Conservation (phyloP, 352 stramenopile genomes). For the Pythium aphanidermatum region DNA sequence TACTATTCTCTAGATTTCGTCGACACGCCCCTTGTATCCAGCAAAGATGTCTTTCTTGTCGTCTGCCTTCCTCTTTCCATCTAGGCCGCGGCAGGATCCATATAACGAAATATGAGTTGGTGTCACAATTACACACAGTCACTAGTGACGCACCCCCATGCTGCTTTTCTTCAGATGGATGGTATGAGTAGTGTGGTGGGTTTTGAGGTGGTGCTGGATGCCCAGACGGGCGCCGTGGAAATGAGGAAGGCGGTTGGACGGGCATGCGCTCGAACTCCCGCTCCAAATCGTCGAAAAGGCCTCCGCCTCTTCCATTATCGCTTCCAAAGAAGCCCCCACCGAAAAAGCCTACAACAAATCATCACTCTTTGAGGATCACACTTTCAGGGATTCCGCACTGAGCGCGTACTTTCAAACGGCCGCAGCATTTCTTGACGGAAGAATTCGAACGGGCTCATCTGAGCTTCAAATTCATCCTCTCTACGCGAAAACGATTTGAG, state of each 20-base stretch:
- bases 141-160: conserved; percentile 22
- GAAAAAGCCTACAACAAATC: conserved; percentile 39
- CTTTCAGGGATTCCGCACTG: not conserved
- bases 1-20: conserved; percentile 51
- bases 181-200: conserved; percentile 72
- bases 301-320: conserved; percentile 10
- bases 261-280: conserved; percentile 62
- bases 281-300: conserved; percentile 59
- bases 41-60: conserved; percentile 66
- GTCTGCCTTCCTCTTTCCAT: conserved; percentile 30
- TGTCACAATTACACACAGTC: not conserved
- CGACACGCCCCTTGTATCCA: conserved; percentile 55
- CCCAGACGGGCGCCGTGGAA: conserved; percentile 31
- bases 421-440: conserved; percentile 74
- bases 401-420: conserved; percentile 54
- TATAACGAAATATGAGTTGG: not conserved
- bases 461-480: conserved; percentile 64
- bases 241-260: conserved; percentile 32
- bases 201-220: conserved; percentile 34
- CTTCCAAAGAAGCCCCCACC: conserved; percentile 29
- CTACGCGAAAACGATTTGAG: conserved; percentile 16
- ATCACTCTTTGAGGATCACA: not conserved
- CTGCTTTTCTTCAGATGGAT: conserved; percentile 35
- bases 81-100: not conserved
- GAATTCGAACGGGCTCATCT: conserved; percentile 81